Percentiles rank a stretch among this genome's conserved stretches.
phyloP scores from a whole-genome alignment of 2,329 filamentous ascomycete genomes.

The Pseudogymnoascus sp. region DNA sequence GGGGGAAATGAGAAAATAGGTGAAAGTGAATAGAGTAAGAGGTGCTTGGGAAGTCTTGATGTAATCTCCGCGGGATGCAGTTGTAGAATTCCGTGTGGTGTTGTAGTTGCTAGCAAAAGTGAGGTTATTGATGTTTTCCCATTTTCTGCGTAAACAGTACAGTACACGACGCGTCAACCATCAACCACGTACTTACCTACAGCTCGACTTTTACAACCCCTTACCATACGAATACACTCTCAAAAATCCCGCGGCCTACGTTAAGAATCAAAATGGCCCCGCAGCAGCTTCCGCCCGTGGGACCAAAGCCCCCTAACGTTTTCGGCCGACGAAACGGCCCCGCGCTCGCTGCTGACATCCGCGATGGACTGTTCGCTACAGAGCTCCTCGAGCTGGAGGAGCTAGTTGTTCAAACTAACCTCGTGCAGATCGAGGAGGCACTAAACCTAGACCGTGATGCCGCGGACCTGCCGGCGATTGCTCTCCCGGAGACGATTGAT shows the following conservation, averaged over 20 bases:
- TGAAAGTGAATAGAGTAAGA: too few relatives aligned
- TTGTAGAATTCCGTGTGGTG: too few relatives aligned
- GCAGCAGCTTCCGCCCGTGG: background rate
- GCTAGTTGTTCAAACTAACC: background rate
- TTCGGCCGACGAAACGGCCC: background rate
- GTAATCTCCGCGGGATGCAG: too few relatives aligned
- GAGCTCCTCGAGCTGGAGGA: background rate
- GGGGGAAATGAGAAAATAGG: too few relatives aligned
- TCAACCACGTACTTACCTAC: too few relatives aligned
- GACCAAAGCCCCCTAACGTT: background rate
- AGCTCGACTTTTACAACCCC: too few relatives aligned
- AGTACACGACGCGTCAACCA: too few relatives aligned
- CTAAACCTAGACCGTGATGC: background rate
- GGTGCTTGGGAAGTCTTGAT: too few relatives aligned
- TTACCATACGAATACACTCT: too few relatives aligned
- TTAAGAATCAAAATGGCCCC: background rate
- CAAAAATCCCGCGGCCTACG: too few relatives aligned
- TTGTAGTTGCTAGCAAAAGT: background rate
- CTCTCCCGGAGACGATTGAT: background rate
- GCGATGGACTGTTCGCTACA: background rate
- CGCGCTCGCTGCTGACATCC: background rate
- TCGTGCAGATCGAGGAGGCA: background rate
- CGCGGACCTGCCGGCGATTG: background rate
- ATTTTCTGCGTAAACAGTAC: too few relatives aligned
- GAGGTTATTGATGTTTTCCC: background rate